These are phyloP conservation scores for Perkinsus marinus DNA, from an alignment of 169 alveolate genomes.

Conservation along the genomic window DNA sequence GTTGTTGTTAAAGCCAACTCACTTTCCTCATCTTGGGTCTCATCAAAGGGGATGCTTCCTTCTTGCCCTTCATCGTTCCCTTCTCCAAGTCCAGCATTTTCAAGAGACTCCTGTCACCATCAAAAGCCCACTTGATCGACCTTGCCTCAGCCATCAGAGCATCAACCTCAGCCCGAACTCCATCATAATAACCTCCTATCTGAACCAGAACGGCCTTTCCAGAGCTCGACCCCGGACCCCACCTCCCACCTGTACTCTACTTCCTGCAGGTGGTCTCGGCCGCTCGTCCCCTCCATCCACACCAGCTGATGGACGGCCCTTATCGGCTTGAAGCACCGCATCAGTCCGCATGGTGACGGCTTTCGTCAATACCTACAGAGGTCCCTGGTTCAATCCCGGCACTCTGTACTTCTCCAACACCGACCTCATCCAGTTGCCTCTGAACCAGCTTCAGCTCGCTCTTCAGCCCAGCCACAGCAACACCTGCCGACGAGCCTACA, in stretches of 20 bases:
- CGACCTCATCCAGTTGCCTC: neutral
- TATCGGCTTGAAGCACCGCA: neutral
- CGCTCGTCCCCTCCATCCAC: neutral
- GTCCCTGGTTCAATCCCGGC: neutral
- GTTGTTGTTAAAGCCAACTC: neutral
- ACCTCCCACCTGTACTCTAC: neutral
- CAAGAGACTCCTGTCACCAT: neutral
- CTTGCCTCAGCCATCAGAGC: neutral
- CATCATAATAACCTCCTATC: neutral
- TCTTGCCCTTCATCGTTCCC: neutral
- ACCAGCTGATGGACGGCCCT: neutral
- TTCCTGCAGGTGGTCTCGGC: neutral
- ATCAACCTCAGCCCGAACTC: neutral
- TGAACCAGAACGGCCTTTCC: neutral
- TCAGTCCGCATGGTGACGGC: neutral
- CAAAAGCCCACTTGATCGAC: neutral
- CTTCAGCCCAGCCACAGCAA: neutral
- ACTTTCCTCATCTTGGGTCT: neutral
- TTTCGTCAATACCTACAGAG: neutral
- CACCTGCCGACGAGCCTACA: neutral
- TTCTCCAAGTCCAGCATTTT: neutral
- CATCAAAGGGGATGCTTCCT: neutral
- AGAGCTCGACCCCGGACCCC: too few relatives aligned
- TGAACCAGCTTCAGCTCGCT: neutral
- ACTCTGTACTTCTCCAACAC: neutral